Conservation (phyloP, 2,329 filamentous ascomycete species). For the Beauveria pseudobassiana region DNA sequence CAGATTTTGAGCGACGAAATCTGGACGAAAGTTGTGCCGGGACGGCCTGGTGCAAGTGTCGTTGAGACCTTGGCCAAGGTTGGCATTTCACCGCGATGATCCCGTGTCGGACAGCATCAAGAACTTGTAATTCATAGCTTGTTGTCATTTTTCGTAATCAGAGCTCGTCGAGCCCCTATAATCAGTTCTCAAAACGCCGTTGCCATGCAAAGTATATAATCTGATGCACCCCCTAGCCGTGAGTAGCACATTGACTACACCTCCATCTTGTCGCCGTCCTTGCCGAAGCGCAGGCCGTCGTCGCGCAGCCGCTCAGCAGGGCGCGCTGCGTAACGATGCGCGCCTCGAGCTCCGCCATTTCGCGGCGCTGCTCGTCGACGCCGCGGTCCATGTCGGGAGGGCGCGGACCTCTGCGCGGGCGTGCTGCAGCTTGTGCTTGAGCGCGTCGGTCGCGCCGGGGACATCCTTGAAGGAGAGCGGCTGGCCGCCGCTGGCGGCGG, state of each 20-base stretch:
- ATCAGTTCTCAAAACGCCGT: neutral
- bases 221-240: too few species aligned
- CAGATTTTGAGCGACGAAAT: slow-evolving; percentile 52
- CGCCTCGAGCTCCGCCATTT: slow-evolving; percentile 60
- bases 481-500: slow-evolving; percentile 21
- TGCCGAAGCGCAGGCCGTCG: slow-evolving; percentile 35
- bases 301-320: slow-evolving; percentile 47
- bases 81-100: slow-evolving; percentile 27
- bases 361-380: slow-evolving; percentile 60
- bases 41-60: slow-evolving; percentile 52
- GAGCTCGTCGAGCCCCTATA: neutral
- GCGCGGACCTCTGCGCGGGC: slow-evolving; percentile 59
- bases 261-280: slow-evolving; percentile 33
- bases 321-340: slow-evolving; percentile 55
- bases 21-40: slow-evolving; percentile 63
- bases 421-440: slow-evolving; percentile 78
- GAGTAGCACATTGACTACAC: slow-evolving; percentile 17
- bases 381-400: slow-evolving; percentile 62
- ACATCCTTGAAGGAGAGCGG: slow-evolving; percentile 63
- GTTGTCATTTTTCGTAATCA: neutral
- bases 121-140: neutral
- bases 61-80: slow-evolving; percentile 56
- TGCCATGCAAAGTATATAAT: neutral
- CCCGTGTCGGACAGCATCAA: neutral
- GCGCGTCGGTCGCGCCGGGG: slow-evolving; percentile 64